These are phyloP conservation scores for Colletotrichum spaethianum DNA, from an alignment of 2,329 filamentous ascomycete genomes.

Conservation along the genomic window DNA sequence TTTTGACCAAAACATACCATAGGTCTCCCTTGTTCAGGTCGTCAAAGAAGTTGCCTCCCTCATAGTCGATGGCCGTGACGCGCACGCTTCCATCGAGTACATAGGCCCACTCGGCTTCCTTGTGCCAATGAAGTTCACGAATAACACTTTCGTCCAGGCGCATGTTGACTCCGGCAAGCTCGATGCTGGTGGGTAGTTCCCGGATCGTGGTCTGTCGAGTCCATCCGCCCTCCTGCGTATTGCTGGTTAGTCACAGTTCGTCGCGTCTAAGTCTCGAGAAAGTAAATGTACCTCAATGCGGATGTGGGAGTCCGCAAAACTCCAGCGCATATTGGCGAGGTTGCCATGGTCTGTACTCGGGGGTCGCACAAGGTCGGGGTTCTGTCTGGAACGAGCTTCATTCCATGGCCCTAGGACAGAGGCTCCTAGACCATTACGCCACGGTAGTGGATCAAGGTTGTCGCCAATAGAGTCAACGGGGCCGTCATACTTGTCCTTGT, in stretches of 20 bases:
- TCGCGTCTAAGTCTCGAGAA: background rate
- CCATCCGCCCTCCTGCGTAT: slow-evolving; percentile 78
- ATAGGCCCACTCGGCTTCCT: slow-evolving; percentile 84
- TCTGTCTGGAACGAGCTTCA: slow-evolving; percentile 76
- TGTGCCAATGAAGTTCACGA: slow-evolving; percentile 86
- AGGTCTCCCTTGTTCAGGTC: slow-evolving; percentile 81
- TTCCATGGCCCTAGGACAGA: slow-evolving; percentile 80
- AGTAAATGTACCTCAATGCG: slow-evolving; percentile 70
- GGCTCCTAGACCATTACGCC: slow-evolving; percentile 75
- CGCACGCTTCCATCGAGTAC: slow-evolving; percentile 79
- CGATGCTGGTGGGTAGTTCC: slow-evolving; percentile 75
- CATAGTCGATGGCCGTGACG: slow-evolving; percentile 80
- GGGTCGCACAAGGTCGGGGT: slow-evolving; percentile 79
- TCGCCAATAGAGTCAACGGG: slow-evolving; percentile 73
- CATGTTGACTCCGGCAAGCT: slow-evolving; percentile 85
- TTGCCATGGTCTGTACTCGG: slow-evolving; percentile 81
- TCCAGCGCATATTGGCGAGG: slow-evolving; percentile 81
- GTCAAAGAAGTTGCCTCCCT: slow-evolving; percentile 83
- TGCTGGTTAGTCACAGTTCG: background rate
- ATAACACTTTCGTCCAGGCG: slow-evolving; percentile 81
- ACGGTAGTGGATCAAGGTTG: slow-evolving; percentile 75
- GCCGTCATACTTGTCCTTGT: slow-evolving; percentile 73
- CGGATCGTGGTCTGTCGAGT: slow-evolving; percentile 80
- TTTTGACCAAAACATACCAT: slow-evolving; percentile 60
- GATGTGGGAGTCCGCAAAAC: slow-evolving; percentile 75